Evolutionary conservation across 331 rosid species (phyloP).

Genomic region (Acacia pycnantha): DNA sequence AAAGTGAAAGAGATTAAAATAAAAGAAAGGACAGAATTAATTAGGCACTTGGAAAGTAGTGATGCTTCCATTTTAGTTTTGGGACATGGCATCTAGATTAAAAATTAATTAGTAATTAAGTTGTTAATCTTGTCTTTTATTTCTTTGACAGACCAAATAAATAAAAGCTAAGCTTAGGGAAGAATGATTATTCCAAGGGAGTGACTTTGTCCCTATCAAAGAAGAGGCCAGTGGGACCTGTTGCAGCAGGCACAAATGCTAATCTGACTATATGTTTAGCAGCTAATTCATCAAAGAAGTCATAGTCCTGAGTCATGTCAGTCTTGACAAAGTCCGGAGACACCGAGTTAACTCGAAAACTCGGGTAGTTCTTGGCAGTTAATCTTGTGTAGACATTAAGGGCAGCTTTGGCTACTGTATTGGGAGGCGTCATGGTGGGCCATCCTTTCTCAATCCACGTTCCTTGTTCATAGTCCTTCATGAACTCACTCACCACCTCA

Average conservation of each 20-base stretch:
- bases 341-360: background rate
- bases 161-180: background rate
- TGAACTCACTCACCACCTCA: background rate
- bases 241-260: background rate
- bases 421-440: background rate
- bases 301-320: background rate
- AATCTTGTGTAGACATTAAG: background rate
- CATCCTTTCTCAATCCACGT: background rate
- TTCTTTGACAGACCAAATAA: too few species aligned
- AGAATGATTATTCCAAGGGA: background rate
- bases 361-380: background rate
- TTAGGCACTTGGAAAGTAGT: too few species aligned
- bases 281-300: background rate
- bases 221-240: constrained; percentile 10
- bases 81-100: too few species aligned
- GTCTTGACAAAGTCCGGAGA: constrained; percentile 7
- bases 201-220: constrained; percentile 18
- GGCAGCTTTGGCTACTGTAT: background rate
- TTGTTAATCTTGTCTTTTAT: too few species aligned
- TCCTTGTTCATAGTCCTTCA: background rate
- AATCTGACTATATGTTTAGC: background rate
- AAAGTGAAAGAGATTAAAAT: too few species aligned
- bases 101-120: too few species aligned
- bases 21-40: too few species aligned
- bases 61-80: too few species aligned